Evolutionary conservation across 768 basidiomycete genomes (phyloP), one percentile per base, ranked within the genome.

Genomic region (Strobilomyces dryophilus): DNA sequence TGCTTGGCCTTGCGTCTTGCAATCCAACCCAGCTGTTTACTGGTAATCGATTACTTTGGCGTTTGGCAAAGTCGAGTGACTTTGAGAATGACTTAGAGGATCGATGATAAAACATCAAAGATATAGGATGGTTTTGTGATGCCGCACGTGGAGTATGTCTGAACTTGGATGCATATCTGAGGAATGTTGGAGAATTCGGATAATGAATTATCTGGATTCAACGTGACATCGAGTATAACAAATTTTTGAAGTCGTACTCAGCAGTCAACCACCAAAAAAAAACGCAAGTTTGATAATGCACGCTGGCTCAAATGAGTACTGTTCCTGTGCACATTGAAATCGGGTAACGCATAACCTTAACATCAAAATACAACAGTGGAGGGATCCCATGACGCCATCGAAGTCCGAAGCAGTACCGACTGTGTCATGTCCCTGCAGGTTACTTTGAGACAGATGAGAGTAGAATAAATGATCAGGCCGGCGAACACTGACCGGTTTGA

Each of bases 401-500:
- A 50, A 40, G 37, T 45, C 31, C 51, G 15, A 45, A 51, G 14
- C 17, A 37, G 21, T 29, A 47, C 45, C 41, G 34, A 49, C 29
- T 35, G 18, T 43, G 20, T 45, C 37, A 24, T 49, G 31, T 32
- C 10, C 41, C 26, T 35, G 17, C 9, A 36, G 5, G 27, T n/a
- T 26, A 37, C 49, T 34, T 31, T 35, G 26, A 47, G 15, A 53
- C 27, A 17, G 24, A 24, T 65, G 37, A 59, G 37, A 59, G 49
- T 9, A 29, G 32, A 29, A 52, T 24, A 40, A 43, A 27, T 5
- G 20, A 42, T 37, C 10, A 20, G 10, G 36, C 6, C 29, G 14
- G 42, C 29, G 7, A 34, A 32, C 36, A 44, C 59, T 47, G 49
- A 67, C 65, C 35, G 12, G 47, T 29, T 21, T 1, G 8, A 20